Evolutionary conservation across 345 rosid species (phyloP).

Genomic region (Citropsis articulata): DNA sequence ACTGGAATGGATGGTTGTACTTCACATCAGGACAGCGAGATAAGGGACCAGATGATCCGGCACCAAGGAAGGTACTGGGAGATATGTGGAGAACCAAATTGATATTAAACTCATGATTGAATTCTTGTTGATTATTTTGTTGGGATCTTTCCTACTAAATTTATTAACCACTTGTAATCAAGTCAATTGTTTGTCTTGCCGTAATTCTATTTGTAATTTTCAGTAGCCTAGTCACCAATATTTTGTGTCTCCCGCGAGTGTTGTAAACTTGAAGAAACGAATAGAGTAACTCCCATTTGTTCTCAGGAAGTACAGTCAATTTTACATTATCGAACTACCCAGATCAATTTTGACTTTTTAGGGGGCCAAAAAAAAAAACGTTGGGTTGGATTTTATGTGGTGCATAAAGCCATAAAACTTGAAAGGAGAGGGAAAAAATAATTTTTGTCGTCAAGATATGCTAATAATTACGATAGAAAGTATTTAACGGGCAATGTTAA

Average conservation of each 20-base stretch:
- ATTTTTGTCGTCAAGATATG: no score
- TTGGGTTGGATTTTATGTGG: no score
- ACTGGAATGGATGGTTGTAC: constrained; percentile 82
- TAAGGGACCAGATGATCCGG: constrained; percentile 79
- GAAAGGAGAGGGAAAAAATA: no score
- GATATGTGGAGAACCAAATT: constrained; percentile 94
- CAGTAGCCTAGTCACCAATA: neutral
- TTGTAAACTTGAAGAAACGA: neutral
- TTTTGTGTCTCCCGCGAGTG: neutral
- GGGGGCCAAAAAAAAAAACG: no score
- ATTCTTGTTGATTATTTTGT: constrained; percentile 13
- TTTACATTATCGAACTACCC: no score
- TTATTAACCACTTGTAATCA: neutral
- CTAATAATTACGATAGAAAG: no score
- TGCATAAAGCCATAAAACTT: no score
- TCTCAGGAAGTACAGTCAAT: no score
- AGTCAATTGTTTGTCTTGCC: neutral
- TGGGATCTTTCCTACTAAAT: neutral
- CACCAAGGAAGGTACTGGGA: constrained; percentile 77
- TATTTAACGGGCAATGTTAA: no score
- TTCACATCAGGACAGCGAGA: constrained; percentile 97
- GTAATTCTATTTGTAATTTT: neutral
- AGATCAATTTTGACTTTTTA: no score
- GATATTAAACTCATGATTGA: constrained; percentile 42
- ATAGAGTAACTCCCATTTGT: neutral